Percentiles rank a stretch among this genome's conserved stretches.
These are phyloP conservation scores for Magnusiomyces magnusii DNA, from an alignment of 1,139 yeast species.

Conservation along the genomic window DNA sequence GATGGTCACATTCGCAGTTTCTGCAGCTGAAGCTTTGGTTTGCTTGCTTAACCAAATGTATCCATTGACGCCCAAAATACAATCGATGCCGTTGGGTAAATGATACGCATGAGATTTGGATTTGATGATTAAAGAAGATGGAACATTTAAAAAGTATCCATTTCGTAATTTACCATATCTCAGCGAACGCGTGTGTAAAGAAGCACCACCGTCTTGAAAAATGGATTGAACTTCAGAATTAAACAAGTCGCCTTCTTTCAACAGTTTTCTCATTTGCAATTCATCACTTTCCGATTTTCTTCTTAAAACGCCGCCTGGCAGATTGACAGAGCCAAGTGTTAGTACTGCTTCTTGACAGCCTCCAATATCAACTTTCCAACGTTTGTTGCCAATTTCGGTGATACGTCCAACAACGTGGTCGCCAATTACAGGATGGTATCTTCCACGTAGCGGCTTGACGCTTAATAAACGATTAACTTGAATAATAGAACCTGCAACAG, in stretches of 20 bases:
- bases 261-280: constrained; percentile 85
- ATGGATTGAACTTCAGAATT: constrained; percentile 95
- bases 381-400: constrained; percentile 84
- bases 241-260: constrained; percentile 94
- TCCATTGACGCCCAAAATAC: constrained; percentile 91
- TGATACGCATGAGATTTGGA: constrained; percentile 81
- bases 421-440: constrained; percentile 91
- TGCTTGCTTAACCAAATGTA: constrained; percentile 88
- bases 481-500: constrained; percentile 87
- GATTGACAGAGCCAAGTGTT: constrained; percentile 89
- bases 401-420: constrained; percentile 94
- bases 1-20: constrained; percentile 46
- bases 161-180: constrained; percentile 93
- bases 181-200: constrained; percentile 88
- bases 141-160: constrained; percentile 75
- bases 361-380: constrained; percentile 98
- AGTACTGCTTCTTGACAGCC: constrained; percentile 85
- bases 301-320: constrained; percentile 95
- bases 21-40: constrained; percentile 31
- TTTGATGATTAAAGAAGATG: constrained; percentile 72
- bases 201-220: constrained; percentile 85
- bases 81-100: constrained; percentile 85
- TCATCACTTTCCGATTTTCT: constrained; percentile 94
- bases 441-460: constrained; percentile 78
- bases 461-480: constrained; percentile 81